Conservation (phyloP, 2,329 filamentous ascomycete species). For the Beauveria sp. region DNA sequence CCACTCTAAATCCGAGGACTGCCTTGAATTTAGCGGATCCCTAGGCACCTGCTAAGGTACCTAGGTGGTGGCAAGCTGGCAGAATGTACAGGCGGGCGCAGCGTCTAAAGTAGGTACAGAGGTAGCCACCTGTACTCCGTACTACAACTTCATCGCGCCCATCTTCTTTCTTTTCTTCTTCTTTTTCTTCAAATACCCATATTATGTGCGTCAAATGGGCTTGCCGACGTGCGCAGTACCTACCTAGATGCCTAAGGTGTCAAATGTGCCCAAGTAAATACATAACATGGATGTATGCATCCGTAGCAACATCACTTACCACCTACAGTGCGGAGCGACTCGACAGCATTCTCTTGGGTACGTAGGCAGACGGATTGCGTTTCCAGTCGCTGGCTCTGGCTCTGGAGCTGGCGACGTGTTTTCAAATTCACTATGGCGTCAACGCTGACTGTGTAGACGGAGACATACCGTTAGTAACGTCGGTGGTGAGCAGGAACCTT, state of each 20-base stretch:
- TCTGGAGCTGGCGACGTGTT: too few relatives aligned
- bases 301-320: background rate
- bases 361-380: background rate
- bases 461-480: too few relatives aligned
- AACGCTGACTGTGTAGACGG: too few relatives aligned
- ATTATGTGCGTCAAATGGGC: background rate
- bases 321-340: background rate
- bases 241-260: too few relatives aligned
- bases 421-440: too few relatives aligned
- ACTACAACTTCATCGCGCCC: background rate
- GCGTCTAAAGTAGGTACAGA: background rate
- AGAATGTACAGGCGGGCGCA: background rate
- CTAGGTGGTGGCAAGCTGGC: background rate
- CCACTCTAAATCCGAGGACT: background rate
- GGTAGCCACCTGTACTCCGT: background rate
- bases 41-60: background rate
- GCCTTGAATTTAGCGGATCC: constrained; percentile 5
- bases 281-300: background rate
- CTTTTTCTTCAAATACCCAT: too few relatives aligned
- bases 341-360: background rate
- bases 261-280: too few relatives aligned
- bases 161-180: too few relatives aligned
- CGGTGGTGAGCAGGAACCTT: too few relatives aligned
- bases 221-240: background rate
- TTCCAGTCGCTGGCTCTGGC: too few relatives aligned